These are phyloP conservation scores for Venustampulla echinocandica DNA, from an alignment of 495 filamentous ascomycete genomes.

Conservation along the genomic window DNA sequence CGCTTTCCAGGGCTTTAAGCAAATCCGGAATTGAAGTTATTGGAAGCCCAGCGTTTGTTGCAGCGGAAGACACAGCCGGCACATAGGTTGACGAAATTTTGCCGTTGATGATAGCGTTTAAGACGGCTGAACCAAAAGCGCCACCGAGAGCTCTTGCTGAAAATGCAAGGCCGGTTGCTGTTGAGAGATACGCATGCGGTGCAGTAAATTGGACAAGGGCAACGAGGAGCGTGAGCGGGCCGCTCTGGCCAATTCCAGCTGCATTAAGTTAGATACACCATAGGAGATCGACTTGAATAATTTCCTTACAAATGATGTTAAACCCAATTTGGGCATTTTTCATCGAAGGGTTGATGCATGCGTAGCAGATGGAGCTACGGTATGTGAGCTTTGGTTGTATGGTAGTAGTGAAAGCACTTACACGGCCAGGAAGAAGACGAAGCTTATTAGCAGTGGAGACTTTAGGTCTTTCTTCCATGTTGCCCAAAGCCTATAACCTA, in stretches of 20 bases:
- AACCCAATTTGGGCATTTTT: slow-evolving; percentile 38
- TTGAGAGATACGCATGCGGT: slow-evolving; percentile 45
- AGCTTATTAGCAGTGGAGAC: slow-evolving; percentile 38
- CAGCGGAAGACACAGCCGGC: slow-evolving; percentile 28
- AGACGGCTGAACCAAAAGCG: slow-evolving; percentile 45
- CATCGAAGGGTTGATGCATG: slow-evolving; percentile 37
- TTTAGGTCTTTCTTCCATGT: slow-evolving; percentile 44
- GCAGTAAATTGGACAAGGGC: slow-evolving; percentile 46
- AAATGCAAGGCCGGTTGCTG: slow-evolving; percentile 46
- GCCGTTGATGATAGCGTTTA: slow-evolving; percentile 45
- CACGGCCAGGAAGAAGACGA: slow-evolving; percentile 38
- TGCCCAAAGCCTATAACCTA: slow-evolving; percentile 27
- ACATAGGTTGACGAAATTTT: slow-evolving; percentile 34
- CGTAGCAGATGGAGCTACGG: slow-evolving; percentile 36
- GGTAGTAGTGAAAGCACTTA: slow-evolving; percentile 19
- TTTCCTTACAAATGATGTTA: slow-evolving; percentile 31
- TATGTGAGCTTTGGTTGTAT: slow-evolving; percentile 9
- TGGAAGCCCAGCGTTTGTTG: slow-evolving; percentile 34
- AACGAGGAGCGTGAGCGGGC: slow-evolving; percentile 40
- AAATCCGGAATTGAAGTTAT: slow-evolving; percentile 28
- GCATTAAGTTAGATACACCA: slow-evolving; percentile 1
- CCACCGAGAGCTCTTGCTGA: slow-evolving; percentile 45
- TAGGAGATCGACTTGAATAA: not conserved
- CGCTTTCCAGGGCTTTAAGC: slow-evolving; percentile 28
- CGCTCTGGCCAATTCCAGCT: slow-evolving; percentile 39